Base-by-base conservation (phyloP, 2,329 filamentous ascomycete species). In the Fusarium denticulatum region DNA sequence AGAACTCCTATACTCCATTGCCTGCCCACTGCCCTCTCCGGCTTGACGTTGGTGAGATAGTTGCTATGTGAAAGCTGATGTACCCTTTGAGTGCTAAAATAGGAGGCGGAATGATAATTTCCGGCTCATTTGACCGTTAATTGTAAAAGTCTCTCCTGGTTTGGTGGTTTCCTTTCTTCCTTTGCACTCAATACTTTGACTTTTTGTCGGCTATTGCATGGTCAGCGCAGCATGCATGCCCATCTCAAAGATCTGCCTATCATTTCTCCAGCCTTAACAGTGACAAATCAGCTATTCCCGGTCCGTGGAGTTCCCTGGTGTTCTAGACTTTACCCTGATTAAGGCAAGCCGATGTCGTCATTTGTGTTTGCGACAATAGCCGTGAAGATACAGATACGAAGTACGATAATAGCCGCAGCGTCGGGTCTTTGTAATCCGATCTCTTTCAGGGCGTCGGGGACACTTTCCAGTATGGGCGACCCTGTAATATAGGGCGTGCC, bases 361-460 rank as follows among this genome's bases (percentile, higher is more conserved):
- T 32, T 26, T 53, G 16, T n/a, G 16, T 22, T 24, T 52, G 50
- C 50, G 26, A 55, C 5, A n/a, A 40, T 55, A 55, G 36, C 50
- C 50, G 50, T 40, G 7, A n/a, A 3, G 11, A 39, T 28, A 55
- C 50, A 3, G 11, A 39, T 28, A 55, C 50, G 24, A 53, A 7
- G 13, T 39, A 49, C 32, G 56, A 59, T 24, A 49, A 52, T 52
- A 59, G 34, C 56, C 56, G 57, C 26, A 53, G 43, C 7, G 32
- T 20, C n/a, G n/a, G n/a, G 10, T 53, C 47, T 50, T 59, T 30
- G 43, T 39, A 28, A 50, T 52, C 34, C 8, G 6, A 39, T 28
- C 26, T 20, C 34, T 14, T 16, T 30, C 18, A 60, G 24, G 7
- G 34, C 28, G 45, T 15, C 50, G 52, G 24, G 22, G 22, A 46